phyloP scores from a whole-genome alignment of 192 early-diverging fungal species.

The Podochytrium sp. region DNA sequence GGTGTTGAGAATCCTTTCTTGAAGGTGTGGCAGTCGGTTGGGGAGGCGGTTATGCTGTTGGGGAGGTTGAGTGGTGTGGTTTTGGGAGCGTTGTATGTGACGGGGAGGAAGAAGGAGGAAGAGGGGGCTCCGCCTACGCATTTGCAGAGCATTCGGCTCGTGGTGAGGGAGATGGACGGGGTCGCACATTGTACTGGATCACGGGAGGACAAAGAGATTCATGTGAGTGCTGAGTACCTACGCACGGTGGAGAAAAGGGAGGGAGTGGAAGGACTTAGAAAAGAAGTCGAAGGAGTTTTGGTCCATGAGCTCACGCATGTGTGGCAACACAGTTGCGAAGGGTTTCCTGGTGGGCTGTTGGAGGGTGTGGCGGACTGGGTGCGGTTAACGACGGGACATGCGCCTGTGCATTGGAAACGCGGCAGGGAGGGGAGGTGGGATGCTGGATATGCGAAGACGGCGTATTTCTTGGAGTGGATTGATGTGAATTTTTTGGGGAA shows the following conservation, averaged over 20 bases:
- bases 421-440: slow-evolving; percentile 34
- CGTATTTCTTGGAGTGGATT: slow-evolving; percentile 50
- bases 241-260: slow-evolving; percentile 21
- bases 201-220: slow-evolving; percentile 39
- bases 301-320: slow-evolving; percentile 7
- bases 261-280: slow-evolving; percentile 13
- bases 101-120: not conserved
- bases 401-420: slow-evolving; percentile 42
- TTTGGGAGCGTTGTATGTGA: not conserved
- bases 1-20: not conserved
- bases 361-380: slow-evolving; percentile 56
- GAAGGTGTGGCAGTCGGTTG: not conserved
- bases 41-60: not conserved
- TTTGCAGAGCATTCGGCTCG: slow-evolving; percentile 1
- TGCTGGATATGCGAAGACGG: slow-evolving; percentile 46
- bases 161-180: slow-evolving; percentile 32
- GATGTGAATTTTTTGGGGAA: slow-evolving; percentile 4
- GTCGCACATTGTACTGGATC: slow-evolving; percentile 40
- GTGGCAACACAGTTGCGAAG: slow-evolving; percentile 35
- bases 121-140: not conserved
- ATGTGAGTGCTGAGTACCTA: slow-evolving; percentile 37
- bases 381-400: slow-evolving; percentile 32
- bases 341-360: slow-evolving; percentile 36
- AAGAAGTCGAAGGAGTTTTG: slow-evolving; percentile 6
- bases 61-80: not conserved